Conservation (phyloP, 495 filamentous ascomycete species). For the Podospora appendiculata region DNA sequence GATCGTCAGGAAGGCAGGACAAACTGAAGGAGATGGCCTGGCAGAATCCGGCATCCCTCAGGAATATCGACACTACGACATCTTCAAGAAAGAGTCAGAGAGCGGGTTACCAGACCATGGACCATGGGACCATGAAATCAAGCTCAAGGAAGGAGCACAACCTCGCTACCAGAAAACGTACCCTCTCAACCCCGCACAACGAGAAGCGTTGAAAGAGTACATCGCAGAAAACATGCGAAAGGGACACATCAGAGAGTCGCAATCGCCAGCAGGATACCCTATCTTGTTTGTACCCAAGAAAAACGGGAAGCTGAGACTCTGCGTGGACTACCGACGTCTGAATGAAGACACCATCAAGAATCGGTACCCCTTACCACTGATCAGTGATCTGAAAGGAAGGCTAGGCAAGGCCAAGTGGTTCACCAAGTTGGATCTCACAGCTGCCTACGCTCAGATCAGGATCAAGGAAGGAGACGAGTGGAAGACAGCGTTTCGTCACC, state of each 20-base stretch:
- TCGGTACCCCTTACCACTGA: slow-evolving; percentile 1
- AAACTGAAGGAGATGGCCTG: no score
- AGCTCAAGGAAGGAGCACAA: no score
- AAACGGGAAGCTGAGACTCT: background rate
- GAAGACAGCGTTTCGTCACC: background rate
- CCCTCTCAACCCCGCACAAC: no score
- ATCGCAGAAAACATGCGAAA: background rate
- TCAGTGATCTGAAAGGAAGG: background rate
- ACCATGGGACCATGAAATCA: no score
- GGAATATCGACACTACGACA: no score
- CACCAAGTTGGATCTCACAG: background rate
- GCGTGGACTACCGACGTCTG: background rate
- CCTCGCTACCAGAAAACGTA: no score
- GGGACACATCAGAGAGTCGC: background rate
- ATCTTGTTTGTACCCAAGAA: slow-evolving; percentile 3
- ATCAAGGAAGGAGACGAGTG: slow-evolving; percentile 4
- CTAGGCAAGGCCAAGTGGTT: background rate
- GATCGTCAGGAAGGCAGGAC: no score
- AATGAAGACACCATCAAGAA: slow-evolving; percentile 3
- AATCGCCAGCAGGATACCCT: background rate
- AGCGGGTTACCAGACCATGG: no score
- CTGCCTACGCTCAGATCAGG: background rate
- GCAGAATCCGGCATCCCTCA: no score
- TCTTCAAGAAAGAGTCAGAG: no score
- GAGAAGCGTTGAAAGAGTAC: background rate